Evolutionary conservation across 768 basidiomycete species (phyloP).

Genomic region (Paxillus involutus): DNA sequence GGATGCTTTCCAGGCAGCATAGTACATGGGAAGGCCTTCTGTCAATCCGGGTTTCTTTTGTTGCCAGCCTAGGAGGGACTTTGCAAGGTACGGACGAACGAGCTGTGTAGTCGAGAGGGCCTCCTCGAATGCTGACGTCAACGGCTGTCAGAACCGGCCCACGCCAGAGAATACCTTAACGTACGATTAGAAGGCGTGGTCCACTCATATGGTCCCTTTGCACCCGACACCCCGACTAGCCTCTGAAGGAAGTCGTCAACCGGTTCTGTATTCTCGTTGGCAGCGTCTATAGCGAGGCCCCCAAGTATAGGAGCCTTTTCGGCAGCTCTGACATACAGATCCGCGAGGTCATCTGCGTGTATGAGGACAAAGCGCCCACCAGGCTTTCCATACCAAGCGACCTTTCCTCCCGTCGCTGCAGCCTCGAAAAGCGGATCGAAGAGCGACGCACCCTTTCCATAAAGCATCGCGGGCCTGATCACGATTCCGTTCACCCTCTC

Average conservation of each 20-base stretch:
- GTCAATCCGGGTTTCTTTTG: conserved; percentile 31
- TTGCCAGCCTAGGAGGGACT: conserved; percentile 33
- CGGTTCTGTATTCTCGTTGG: conserved; percentile 30
- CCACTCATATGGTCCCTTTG: conserved; percentile 22
- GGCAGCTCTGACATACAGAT: conserved; percentile 31
- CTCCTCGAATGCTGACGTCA: conserved; percentile 19
- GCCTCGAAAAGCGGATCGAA: conserved; percentile 23
- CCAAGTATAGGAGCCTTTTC: conserved; percentile 31
- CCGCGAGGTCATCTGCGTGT: conserved; percentile 36
- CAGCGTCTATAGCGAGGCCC: conserved; percentile 30
- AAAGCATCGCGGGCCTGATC: conserved; percentile 31
- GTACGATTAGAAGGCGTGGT: conserved; percentile 21
- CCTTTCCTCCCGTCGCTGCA: conserved; percentile 15
- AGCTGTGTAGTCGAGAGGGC: conserved; percentile 20
- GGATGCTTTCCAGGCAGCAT: conserved; percentile 21
- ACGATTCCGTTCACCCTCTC: conserved; percentile 32
- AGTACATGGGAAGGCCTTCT: conserved; percentile 34
- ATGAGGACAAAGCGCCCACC: conserved; percentile 28
- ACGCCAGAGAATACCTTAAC: conserved; percentile 4
- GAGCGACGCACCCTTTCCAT: conserved; percentile 27
- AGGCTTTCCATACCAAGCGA: conserved; percentile 25
- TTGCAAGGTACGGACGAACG: conserved; percentile 23
- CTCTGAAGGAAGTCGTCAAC: conserved; percentile 27
- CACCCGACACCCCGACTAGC: conserved; percentile 27
- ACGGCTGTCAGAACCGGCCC: not conserved